Percentiles rank a stretch among this genome's conserved stretches.
Evolutionary conservation across 306 rosid genomes (phyloP).

Genomic region (Argentina anserina): DNA sequence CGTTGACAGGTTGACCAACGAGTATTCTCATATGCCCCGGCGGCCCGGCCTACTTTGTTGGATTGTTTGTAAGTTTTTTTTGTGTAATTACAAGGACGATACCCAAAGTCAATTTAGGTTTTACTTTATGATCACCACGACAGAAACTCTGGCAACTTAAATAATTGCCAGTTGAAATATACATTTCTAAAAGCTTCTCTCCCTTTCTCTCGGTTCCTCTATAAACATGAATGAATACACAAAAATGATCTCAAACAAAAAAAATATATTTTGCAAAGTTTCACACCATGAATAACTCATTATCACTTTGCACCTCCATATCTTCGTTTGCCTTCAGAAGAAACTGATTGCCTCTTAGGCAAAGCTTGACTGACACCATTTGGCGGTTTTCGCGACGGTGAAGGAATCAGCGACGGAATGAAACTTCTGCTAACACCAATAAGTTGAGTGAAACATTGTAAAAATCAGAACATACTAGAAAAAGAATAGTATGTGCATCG

Average conservation of each 20-base stretch:
- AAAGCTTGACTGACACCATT: constrained; percentile 30
- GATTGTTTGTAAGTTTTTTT: too few relatives aligned
- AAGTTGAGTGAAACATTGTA: neutral
- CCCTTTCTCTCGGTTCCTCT: constrained; percentile 20
- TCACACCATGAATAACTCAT: constrained; percentile 10
- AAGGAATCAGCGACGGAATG: constrained; percentile 76
- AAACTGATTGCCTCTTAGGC: constrained; percentile 29
- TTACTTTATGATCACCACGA: constrained; percentile 23
- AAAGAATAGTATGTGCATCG: neutral
- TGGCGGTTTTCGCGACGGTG: constrained; percentile 58
- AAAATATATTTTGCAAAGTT: constrained; percentile 19
- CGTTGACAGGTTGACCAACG: too few relatives aligned
- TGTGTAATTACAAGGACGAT: neutral
- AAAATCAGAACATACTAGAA: neutral
- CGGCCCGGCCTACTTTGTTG: too few relatives aligned
- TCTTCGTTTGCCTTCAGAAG: constrained; percentile 52
- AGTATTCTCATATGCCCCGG: too few relatives aligned
- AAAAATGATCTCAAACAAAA: neutral
- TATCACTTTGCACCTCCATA: constrained; percentile 48
- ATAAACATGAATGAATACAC: constrained; percentile 31
- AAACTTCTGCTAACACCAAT: constrained; percentile 45
- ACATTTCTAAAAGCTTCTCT: constrained; percentile 8
- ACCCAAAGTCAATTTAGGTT: neutral
- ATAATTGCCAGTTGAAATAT: constrained; percentile 25
- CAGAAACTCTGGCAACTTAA: constrained; percentile 37